Conservation (phyloP, 768 basidiomycete species). For the Paxillus rubicundulus region DNA sequence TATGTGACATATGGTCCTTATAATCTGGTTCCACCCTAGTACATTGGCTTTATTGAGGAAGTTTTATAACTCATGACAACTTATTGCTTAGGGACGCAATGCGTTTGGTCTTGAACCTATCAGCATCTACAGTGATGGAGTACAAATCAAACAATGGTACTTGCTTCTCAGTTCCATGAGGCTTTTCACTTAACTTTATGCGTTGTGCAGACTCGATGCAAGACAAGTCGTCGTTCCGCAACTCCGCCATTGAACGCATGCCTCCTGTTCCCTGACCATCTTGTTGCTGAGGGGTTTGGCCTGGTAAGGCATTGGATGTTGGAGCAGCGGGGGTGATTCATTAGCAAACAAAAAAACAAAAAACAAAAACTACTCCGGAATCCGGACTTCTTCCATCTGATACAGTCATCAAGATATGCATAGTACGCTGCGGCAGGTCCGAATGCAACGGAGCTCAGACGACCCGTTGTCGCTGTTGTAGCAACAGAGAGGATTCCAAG, state of each 20-base stretch:
- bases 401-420: too few relatives aligned
- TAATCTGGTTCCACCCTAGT: too few relatives aligned
- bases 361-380: too few relatives aligned
- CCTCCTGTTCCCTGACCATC: conserved; percentile 20
- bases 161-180: not conserved
- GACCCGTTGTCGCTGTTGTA: too few relatives aligned
- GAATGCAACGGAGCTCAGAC: too few relatives aligned
- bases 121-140: conserved; percentile 80
- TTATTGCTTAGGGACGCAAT: conserved; percentile 66
- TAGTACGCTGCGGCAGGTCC: too few relatives aligned
- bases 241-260: conserved; percentile 52
- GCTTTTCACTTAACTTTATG: not conserved
- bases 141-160: conserved; percentile 92
- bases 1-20: conserved; percentile 44
- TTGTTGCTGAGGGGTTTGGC: not conserved
- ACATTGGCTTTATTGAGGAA: not conserved
- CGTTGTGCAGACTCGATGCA: conserved; percentile 72
- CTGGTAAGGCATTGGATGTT: not conserved
- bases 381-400: too few relatives aligned
- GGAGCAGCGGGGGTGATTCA: not conserved
- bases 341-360: not conserved
- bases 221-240: conserved; percentile 83
- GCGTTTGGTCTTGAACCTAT: conserved; percentile 69
- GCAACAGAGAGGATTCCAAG: too few relatives aligned
- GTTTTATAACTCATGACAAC: conserved; percentile 4